phyloP scores from a whole-genome alignment of 2,329 filamentous ascomycete species.

The Penicillium decumbens region DNA sequence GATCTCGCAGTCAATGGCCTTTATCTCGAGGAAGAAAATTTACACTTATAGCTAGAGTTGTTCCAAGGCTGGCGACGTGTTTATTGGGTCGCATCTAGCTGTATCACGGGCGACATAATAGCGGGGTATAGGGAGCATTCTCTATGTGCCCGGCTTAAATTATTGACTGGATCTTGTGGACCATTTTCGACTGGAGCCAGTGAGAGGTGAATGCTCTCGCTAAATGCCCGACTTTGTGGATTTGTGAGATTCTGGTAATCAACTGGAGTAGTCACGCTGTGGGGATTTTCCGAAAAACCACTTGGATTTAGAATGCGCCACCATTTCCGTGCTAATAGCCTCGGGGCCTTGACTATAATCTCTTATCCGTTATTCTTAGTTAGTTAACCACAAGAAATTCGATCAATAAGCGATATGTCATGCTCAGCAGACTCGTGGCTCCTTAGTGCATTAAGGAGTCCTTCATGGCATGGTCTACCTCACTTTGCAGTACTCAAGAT shows the following conservation, averaged over 20 bases:
- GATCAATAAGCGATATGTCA: too few species aligned
- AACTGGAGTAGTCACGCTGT: constrained; percentile 2
- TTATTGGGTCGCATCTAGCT: neutral
- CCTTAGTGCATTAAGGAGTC: too few species aligned
- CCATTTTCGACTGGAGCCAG: neutral
- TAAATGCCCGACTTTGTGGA: constrained; percentile 3
- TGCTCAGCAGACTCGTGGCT: too few species aligned
- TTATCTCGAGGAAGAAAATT: neutral
- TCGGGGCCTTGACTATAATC: neutral
- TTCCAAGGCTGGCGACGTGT: neutral
- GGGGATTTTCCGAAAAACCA: neutral
- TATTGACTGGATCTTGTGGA: constrained; percentile 11
- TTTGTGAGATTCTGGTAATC: constrained; percentile 23
- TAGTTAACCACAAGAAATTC: too few species aligned
- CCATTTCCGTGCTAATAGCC: neutral
- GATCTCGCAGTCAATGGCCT: neutral
- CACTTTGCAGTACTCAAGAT: neutral
- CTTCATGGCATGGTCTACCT: too few species aligned
- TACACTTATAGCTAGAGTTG: constrained; percentile 2
- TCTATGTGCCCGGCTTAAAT: neutral
- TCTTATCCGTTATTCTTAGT: too few species aligned
- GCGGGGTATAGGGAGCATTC: constrained; percentile 5
- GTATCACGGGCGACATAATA: neutral
- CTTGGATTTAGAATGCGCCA: constrained; percentile 2
- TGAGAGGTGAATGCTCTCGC: neutral